Conservation (phyloP, 352 stramenopile genomes). For the Globisporangium radiosum region DNA sequence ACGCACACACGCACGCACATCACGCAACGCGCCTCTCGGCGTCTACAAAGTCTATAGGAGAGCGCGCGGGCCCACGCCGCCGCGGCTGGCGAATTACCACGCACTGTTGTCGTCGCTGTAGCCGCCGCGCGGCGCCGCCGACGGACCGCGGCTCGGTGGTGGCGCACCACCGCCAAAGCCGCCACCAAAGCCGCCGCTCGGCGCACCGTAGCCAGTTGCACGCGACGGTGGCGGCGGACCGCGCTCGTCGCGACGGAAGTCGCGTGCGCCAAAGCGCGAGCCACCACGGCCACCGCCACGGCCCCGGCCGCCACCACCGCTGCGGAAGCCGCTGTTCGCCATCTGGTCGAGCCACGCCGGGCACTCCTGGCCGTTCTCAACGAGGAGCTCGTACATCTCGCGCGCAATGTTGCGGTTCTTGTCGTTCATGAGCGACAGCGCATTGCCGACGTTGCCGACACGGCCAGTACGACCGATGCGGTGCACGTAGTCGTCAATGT, state of each 20-base stretch:
- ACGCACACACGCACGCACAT: constrained; percentile 14
- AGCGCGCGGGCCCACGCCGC: constrained; percentile 1
- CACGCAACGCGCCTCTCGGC: background rate
- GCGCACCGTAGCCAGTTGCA: constrained; percentile 18
- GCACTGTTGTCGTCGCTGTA: constrained; percentile 82
- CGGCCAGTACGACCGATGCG: constrained; percentile 98
- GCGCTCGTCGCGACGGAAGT: constrained; percentile 81
- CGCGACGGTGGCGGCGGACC: constrained; percentile 8
- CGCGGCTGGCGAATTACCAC: constrained; percentile 52
- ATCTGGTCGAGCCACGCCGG: constrained; percentile 94
- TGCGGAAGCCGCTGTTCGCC: constrained; percentile 72
- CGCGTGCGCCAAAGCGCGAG: constrained; percentile 79
- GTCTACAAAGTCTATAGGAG: constrained; percentile 25
- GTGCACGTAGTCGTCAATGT: constrained; percentile 99
- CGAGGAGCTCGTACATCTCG: constrained; percentile 96
- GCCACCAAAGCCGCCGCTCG: constrained; percentile 22
- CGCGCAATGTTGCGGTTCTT: constrained; percentile 97
- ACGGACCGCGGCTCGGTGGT: constrained; percentile 22
- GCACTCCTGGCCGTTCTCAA: constrained; percentile 94
- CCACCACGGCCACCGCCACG: constrained; percentile 45
- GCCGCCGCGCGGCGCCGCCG: constrained; percentile 24
- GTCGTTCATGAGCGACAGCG: constrained; percentile 98
- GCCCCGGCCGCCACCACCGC: constrained; percentile 39
- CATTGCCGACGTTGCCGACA: constrained; percentile 96
- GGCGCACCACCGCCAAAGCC: constrained; percentile 17